Percentiles rank a stretch among this genome's conserved stretches.
phyloP scores from a whole-genome alignment of 2,329 filamentous ascomycete species.

The Cordyceps javanica region DNA sequence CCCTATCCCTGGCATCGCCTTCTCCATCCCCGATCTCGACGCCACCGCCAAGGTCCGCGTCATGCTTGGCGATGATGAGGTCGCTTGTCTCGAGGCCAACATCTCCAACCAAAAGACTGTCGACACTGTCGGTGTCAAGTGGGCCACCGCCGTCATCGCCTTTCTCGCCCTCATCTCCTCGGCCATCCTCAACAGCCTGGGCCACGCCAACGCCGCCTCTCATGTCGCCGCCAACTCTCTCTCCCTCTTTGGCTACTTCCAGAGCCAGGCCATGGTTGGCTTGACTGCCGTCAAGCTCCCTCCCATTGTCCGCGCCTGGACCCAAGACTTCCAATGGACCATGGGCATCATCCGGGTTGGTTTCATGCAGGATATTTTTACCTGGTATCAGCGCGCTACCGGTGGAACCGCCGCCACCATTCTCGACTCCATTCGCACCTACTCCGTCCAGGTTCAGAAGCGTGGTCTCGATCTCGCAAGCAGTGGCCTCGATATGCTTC shows the following conservation, averaged over 20 bases:
- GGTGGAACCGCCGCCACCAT: slow-evolving; percentile 78
- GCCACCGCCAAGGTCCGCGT: slow-evolving; percentile 77
- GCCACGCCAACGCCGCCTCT: slow-evolving; percentile 88
- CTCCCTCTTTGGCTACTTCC: slow-evolving; percentile 92
- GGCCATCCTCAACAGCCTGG: slow-evolving; percentile 81
- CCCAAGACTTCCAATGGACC: slow-evolving; percentile 96
- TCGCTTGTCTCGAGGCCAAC: slow-evolving; percentile 82
- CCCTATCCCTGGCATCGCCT: slow-evolving; percentile 78
- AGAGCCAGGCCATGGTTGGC: slow-evolving; percentile 86
- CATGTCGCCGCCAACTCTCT: slow-evolving; percentile 91
- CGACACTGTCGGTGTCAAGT: slow-evolving; percentile 80
- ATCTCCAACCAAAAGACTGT: slow-evolving; percentile 92
- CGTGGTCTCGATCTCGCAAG: slow-evolving; percentile 39
- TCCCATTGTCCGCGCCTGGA: slow-evolving; percentile 87
- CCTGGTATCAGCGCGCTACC: slow-evolving; percentile 93
- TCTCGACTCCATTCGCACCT: slow-evolving; percentile 64
- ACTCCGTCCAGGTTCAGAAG: slow-evolving; percentile 80
- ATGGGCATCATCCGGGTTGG: slow-evolving; percentile 87
- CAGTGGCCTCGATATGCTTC: slow-evolving; percentile 48
- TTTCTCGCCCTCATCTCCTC: slow-evolving; percentile 78
- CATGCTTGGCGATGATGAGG: slow-evolving; percentile 59
- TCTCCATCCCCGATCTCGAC: slow-evolving; percentile 85
- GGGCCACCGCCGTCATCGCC: slow-evolving; percentile 82
- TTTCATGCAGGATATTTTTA: slow-evolving; percentile 85
- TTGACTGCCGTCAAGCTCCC: slow-evolving; percentile 76